phyloP scores from a whole-genome alignment of 768 basidiomycete species.

The Suillus bovinus region DNA sequence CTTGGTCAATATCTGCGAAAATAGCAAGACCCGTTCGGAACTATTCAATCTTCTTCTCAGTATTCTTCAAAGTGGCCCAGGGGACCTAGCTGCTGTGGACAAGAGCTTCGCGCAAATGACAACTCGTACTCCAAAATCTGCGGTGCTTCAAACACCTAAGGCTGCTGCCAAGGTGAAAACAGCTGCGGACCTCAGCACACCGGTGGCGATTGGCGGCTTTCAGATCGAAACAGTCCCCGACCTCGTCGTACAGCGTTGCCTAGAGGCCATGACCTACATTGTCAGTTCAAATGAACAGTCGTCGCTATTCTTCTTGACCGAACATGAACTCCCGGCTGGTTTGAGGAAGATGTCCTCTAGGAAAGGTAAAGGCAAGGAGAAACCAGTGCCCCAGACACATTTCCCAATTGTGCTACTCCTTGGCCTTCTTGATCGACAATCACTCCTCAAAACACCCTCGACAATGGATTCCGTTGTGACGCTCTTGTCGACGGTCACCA shows the following conservation, averaged over 20 bases:
- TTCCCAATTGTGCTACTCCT: slow-evolving; percentile 91
- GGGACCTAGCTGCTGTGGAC: slow-evolving; percentile 89
- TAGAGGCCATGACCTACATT: slow-evolving; percentile 88
- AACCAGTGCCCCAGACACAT: slow-evolving; percentile 74
- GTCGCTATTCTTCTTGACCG: slow-evolving; percentile 92
- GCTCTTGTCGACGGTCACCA: slow-evolving; percentile 85
- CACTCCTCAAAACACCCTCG: slow-evolving; percentile 80
- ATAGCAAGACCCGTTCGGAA: slow-evolving; percentile 86
- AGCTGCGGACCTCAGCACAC: slow-evolving; percentile 49
- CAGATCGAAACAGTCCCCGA: slow-evolving; percentile 87
- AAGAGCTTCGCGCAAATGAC: slow-evolving; percentile 93
- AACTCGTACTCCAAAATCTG: slow-evolving; percentile 61
- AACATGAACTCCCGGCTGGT: slow-evolving; percentile 87
- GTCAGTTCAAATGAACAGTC: slow-evolving; percentile 83
- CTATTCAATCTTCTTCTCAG: slow-evolving; percentile 93
- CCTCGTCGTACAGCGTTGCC: slow-evolving; percentile 89
- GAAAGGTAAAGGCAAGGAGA: slow-evolving; percentile 97
- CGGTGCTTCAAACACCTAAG: slow-evolving; percentile 39
- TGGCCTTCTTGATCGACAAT: slow-evolving; percentile 83
- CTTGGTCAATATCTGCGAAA: slow-evolving; percentile 94
- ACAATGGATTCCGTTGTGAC: slow-evolving; percentile 93
- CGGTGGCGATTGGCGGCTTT: slow-evolving; percentile 49
- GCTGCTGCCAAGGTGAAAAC: slow-evolving; percentile 71
- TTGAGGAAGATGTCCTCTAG: slow-evolving; percentile 67
- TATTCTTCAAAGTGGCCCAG: slow-evolving; percentile 93